Evolutionary conservation across 139 green algal species (phyloP).

Genomic region (Limnomonas spitsbergensis): DNA sequence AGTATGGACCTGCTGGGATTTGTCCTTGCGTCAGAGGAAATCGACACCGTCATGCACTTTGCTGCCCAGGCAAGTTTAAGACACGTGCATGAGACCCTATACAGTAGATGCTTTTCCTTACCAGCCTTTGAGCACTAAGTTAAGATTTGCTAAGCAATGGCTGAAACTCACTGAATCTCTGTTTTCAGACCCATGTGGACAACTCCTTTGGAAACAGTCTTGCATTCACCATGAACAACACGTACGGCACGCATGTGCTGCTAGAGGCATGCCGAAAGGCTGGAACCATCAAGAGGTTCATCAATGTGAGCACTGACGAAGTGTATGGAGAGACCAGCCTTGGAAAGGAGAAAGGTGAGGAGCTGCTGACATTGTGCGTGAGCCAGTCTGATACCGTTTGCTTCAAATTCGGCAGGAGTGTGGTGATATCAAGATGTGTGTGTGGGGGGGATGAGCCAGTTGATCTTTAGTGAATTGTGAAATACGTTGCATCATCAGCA

Average conservation of each 20-base stretch:
- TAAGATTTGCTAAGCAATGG: no score
- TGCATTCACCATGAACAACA: conserved; percentile 96
- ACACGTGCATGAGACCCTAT: no score
- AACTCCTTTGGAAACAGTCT: conserved; percentile 96
- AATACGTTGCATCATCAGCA: no score
- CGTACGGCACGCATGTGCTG: conserved; percentile 90
- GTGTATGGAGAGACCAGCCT: conserved; percentile 85
- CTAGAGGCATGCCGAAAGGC: conserved; percentile 82
- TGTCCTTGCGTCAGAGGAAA: conserved; percentile 75
- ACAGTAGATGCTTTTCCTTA: background rate
- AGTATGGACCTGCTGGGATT: conserved; percentile 85
- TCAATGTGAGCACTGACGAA: conserved; percentile 84
- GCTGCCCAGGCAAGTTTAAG: conserved; percentile 68
- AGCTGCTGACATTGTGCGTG: no score
- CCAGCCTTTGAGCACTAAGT: background rate
- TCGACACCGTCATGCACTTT: conserved; percentile 99
- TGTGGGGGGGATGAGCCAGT: no score
- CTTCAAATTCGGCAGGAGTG: background rate
- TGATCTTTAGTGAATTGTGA: no score
- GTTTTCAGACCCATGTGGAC: conserved; percentile 93
- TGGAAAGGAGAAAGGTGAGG: conserved; percentile 57
- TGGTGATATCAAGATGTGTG: no score
- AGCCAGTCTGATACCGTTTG: background rate
- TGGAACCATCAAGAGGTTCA: conserved; percentile 82
- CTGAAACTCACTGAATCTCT: no score